Evolutionary conservation across 192 early-diverging fungal genomes (phyloP), one percentile per base, ranked within the genome.

Genomic region (Gaertneriomyces semiglobifer): DNA sequence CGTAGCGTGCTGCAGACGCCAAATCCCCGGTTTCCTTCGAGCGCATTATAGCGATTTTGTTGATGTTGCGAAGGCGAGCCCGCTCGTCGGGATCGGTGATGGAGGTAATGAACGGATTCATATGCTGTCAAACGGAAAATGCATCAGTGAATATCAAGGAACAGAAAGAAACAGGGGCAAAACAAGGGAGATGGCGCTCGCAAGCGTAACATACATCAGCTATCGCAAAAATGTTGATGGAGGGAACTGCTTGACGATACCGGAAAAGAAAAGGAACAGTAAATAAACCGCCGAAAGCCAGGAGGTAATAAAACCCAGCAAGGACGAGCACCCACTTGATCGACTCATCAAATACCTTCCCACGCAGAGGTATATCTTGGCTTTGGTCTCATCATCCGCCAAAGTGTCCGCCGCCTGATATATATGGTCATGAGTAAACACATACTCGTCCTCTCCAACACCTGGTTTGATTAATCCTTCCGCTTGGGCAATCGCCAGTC

Each of bases 1-100:
- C 48, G 18, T 50, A 50, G 12, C 48, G 48, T 12, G 18, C 48
- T 18, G 48, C 48, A 50, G 12, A n/a, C 48, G 11, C 48, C 48
- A 50, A 50, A 50, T 50, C 48, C 48, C 48, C 48, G 48, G 48
- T n/a, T 50, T 50, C 48, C 48, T 50, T 50, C 12, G 48, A 12
- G 48, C 18, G 11, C 11, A n/a, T 50, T 12, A 50, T 18, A 18
- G 48, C 48, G 2, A 50, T 50, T 50, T 50, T 50, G 18, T 50
- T 50, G 48, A 50, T 50, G 2, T 50, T 12, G 48, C 48, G 48
- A n/a, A 50, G 18, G 1, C 48, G 48, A 12, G 18, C 11, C 1
- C 48, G 48, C 18, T 50, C 48, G 18, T 50, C 18, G 12, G 48
- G 48, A 18, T 12, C 11, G 1, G 11, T 12, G 48, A 50, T 50